A percentile compares a stretch with the other conserved stretches of the same genome.
Conservation (phyloP, 768 basidiomycete species). For the Agrocybe praecox region DNA sequence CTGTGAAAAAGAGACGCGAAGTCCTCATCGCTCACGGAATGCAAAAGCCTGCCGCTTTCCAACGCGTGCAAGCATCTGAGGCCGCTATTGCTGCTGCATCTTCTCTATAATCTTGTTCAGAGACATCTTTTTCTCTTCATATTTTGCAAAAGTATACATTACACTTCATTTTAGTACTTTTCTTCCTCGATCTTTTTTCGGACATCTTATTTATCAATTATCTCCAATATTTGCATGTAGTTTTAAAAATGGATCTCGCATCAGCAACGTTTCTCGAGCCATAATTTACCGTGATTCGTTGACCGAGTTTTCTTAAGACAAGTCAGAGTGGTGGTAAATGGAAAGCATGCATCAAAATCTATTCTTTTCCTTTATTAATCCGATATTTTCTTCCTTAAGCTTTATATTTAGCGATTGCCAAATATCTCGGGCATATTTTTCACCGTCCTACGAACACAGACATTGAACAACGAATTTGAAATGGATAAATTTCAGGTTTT, state of each 20-base stretch:
- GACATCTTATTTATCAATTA: not conserved
- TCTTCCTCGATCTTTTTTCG: not conserved
- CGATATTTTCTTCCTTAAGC: conserved; percentile 63
- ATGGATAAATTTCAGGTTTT: not conserved
- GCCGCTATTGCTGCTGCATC: not conserved
- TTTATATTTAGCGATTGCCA: conserved; percentile 61
- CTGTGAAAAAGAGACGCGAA: conserved; percentile 49
- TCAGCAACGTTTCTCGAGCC: not conserved
- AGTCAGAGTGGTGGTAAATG: not conserved
- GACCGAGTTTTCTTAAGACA: no score
- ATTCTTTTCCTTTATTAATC: conserved; percentile 62
- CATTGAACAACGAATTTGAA: not conserved
- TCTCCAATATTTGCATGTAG: not conserved
- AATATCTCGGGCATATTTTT: conserved; percentile 62
- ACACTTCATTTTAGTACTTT: not conserved
- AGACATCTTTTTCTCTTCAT: not conserved
- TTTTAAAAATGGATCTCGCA: not conserved
- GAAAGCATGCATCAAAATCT: conserved; percentile 19
- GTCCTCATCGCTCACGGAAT: conserved; percentile 41
- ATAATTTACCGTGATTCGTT: no score
- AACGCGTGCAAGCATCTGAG: conserved; percentile 23
- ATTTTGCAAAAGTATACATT: conserved; percentile 11
- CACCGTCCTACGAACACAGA: conserved; percentile 51
- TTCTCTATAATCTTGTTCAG: not conserved
- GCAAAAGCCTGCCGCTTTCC: conserved; percentile 35